These are phyloP conservation scores for Leptographium procerum DNA, from an alignment of 2,329 filamentous ascomycete species.

Conservation along the genomic window DNA sequence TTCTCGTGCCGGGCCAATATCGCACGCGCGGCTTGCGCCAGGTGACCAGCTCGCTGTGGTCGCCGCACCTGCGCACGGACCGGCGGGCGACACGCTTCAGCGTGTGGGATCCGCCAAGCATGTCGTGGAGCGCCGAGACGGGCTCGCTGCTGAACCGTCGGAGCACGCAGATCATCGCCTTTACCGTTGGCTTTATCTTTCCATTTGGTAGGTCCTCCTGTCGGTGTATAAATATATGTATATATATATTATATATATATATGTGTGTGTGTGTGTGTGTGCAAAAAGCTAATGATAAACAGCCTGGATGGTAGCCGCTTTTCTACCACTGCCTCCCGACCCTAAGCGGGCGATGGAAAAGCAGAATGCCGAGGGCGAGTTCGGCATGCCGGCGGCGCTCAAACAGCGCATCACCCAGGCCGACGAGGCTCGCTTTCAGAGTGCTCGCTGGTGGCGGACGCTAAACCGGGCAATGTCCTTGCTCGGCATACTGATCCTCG, in stretches of 20 bases:
- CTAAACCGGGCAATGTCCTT: conserved; percentile 48
- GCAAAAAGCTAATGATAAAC: conserved; percentile 1
- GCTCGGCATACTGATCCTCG: conserved; percentile 42
- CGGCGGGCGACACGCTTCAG: conserved; percentile 45
- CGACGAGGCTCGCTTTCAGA: conserved; percentile 37
- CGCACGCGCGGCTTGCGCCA: conserved; percentile 24
- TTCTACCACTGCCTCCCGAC: conserved; percentile 57
- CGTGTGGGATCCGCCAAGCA: conserved; percentile 63
- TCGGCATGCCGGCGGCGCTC: conserved; percentile 25
- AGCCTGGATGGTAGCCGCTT: conserved; percentile 69
- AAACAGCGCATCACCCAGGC: conserved; percentile 22
- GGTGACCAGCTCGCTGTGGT: conserved; percentile 55
- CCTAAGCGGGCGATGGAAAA: conserved; percentile 42
- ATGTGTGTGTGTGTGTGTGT: conserved; percentile 1
- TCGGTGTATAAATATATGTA: conserved; percentile 9
- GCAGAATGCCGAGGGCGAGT: conserved; percentile 25
- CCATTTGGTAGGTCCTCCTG: conserved; percentile 50
- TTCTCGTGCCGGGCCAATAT: not conserved
- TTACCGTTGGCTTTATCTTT: conserved; percentile 66
- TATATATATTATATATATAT: conserved; percentile 12
- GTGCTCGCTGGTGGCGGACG: conserved; percentile 47
- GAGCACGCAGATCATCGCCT: conserved; percentile 64
- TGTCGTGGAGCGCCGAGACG: conserved; percentile 52
- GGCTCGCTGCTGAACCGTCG: conserved; percentile 48
- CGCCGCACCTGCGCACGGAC: conserved; percentile 59